Conservation (phyloP, 805 yeast species). For the Zygotorulaspora danielsina region DNA sequence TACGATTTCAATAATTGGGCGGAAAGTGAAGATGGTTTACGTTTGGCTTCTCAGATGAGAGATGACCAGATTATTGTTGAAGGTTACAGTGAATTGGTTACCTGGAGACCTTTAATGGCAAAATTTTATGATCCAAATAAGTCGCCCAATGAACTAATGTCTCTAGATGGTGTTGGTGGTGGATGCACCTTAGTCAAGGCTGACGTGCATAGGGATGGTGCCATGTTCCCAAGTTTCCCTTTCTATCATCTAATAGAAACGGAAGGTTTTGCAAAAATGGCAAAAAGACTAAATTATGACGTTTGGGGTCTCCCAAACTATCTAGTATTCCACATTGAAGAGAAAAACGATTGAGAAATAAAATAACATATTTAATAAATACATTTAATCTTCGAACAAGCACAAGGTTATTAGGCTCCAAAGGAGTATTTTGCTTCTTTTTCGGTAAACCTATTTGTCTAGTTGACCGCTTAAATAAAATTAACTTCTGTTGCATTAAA, state of each 20-base stretch:
- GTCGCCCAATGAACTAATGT: constrained; percentile 63
- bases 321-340: constrained; percentile 86
- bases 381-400: no score
- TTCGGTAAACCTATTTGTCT: no score
- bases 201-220: constrained; percentile 98
- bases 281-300: constrained; percentile 85
- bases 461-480: no score
- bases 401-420: no score
- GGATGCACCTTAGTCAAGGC: constrained; percentile 95
- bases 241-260: constrained; percentile 96
- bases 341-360: constrained; percentile 36
- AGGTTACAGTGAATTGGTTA: constrained; percentile 90
- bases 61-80: constrained; percentile 94
- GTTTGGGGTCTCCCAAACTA: constrained; percentile 93
- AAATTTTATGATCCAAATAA: constrained; percentile 68
- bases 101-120: constrained; percentile 94
- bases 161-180: constrained; percentile 96
- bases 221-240: constrained; percentile 98
- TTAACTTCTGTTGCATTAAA: no score
- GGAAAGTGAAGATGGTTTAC: constrained; percentile 73
- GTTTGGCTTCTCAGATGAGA: constrained; percentile 63
- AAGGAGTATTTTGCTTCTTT: no score
- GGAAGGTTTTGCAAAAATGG: constrained; percentile 98
- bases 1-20: constrained; percentile 97
- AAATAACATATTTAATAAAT: no score